A percentile compares a stretch with the other conserved stretches of the same genome.
phyloP scores from a whole-genome alignment of 495 filamentous ascomycete genomes.

The Penicillium malachiteum region DNA sequence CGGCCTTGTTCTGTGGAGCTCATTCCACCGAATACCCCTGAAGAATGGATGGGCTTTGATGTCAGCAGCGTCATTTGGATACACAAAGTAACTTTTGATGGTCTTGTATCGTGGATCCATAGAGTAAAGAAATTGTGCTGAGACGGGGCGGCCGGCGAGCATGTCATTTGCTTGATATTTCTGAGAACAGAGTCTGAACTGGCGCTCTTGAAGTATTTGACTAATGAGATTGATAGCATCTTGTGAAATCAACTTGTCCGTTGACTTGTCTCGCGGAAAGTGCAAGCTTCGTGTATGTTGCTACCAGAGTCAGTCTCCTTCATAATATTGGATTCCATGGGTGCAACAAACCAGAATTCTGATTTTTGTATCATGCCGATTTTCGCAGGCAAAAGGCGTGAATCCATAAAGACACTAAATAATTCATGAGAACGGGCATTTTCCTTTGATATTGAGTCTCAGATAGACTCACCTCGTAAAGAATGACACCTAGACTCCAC shows the following conservation, averaged over 20 bases:
- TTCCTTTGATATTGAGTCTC: not conserved
- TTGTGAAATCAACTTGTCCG: constrained; percentile 51
- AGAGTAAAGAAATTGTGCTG: constrained; percentile 33
- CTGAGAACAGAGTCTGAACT: constrained; percentile 69
- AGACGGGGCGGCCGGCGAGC: constrained; percentile 31
- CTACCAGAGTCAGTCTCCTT: constrained; percentile 4
- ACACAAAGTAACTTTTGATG: constrained; percentile 62
- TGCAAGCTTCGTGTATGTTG: constrained; percentile 53
- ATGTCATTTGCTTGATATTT: constrained; percentile 66
- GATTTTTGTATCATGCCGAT: constrained; percentile 74
- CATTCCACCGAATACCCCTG: constrained; percentile 63
- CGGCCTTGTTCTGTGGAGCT: constrained; percentile 63
- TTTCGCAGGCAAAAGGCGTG: constrained; percentile 84
- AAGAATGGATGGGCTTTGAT: constrained; percentile 80
- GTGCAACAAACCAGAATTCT: constrained; percentile 68
- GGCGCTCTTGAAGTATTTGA: constrained; percentile 73
- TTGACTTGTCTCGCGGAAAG: constrained; percentile 62
- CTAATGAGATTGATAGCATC: constrained; percentile 73
- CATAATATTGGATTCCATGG: not conserved
- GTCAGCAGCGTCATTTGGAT: constrained; percentile 71
- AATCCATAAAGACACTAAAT: constrained; percentile 81
- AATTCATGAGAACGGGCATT: not conserved
- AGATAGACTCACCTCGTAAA: constrained; percentile 66
- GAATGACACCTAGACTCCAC: constrained; percentile 93
- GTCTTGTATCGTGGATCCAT: constrained; percentile 31